These are phyloP conservation scores for Nicotiana paniculata DNA, from an alignment of 257 asterid genomes.

Conservation along the genomic window DNA sequence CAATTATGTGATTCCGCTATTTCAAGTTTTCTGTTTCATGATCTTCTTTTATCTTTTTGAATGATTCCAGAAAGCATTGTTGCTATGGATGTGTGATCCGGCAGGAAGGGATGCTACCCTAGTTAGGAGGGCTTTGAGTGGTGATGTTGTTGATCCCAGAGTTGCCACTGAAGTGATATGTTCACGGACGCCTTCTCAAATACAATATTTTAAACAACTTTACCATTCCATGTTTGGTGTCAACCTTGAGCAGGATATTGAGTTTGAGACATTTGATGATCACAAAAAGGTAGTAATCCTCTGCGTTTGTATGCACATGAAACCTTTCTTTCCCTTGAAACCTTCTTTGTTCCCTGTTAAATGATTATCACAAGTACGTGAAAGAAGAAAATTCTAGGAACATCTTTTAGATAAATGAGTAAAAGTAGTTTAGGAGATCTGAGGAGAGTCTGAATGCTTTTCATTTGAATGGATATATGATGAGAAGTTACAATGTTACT, in stretches of 20 bases:
- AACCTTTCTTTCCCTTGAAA: too few species aligned
- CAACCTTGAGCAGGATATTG: constrained; percentile 79
- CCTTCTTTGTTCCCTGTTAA: background rate
- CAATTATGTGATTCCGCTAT: background rate
- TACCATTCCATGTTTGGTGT: constrained; percentile 50
- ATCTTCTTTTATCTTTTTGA: background rate
- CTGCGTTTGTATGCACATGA: background rate
- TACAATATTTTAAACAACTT: constrained; percentile 63
- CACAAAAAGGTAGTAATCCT: constrained; percentile 54
- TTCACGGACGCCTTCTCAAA: constrained; percentile 81
- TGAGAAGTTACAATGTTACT: background rate
- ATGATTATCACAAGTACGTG: background rate
- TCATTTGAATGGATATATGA: background rate
- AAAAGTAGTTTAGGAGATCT: background rate
- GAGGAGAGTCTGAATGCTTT: background rate
- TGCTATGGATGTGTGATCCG: constrained; percentile 90
- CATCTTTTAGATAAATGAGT: background rate
- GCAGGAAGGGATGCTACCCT: constrained; percentile 74
- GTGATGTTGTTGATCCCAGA: constrained; percentile 37
- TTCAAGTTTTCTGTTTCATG: background rate
- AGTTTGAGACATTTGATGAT: constrained; percentile 55
- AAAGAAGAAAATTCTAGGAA: background rate
- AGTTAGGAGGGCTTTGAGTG: constrained; percentile 46
- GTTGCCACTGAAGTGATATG: constrained; percentile 90
- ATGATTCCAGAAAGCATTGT: constrained; percentile 59